Conservation (phyloP, 257 asterid species). For the Solanum pimpinellifolium region DNA sequence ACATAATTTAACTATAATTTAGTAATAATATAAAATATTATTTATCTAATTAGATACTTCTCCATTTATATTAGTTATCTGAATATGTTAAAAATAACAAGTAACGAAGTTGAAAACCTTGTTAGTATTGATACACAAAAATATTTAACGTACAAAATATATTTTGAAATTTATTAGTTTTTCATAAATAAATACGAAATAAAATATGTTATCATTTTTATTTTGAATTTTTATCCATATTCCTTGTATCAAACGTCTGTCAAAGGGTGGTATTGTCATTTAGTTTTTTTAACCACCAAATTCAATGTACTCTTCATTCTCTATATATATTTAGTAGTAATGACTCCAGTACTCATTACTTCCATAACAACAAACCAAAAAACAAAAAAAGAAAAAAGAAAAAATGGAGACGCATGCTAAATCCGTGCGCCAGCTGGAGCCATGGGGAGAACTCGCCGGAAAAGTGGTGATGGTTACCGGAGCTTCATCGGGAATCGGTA, state of each 20-base stretch:
- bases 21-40: too few relatives aligned
- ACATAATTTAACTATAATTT: not conserved
- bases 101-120: too few relatives aligned
- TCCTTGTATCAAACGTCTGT: too few relatives aligned
- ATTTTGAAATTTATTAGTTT: too few relatives aligned
- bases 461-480: conserved; percentile 77
- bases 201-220: too few relatives aligned
- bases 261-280: not conserved
- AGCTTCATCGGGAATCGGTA: conserved; percentile 78
- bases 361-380: not conserved
- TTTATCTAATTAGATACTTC: not conserved
- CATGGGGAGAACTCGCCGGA: conserved; percentile 43
- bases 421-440: conserved; percentile 27
- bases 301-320: not conserved
- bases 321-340: not conserved
- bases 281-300: not conserved
- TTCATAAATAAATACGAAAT: too few relatives aligned
- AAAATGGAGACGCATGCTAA: conserved; percentile 1
- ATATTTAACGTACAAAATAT: not conserved
- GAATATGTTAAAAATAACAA: too few relatives aligned
- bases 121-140: not conserved
- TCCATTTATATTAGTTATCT: too few relatives aligned
- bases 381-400: accelerated
- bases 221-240: not conserved
- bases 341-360: not conserved